Evolutionary conservation across 2,329 filamentous ascomycete species (phyloP).

Genomic region (Pseudopyrenochaeta lycopersici): DNA sequence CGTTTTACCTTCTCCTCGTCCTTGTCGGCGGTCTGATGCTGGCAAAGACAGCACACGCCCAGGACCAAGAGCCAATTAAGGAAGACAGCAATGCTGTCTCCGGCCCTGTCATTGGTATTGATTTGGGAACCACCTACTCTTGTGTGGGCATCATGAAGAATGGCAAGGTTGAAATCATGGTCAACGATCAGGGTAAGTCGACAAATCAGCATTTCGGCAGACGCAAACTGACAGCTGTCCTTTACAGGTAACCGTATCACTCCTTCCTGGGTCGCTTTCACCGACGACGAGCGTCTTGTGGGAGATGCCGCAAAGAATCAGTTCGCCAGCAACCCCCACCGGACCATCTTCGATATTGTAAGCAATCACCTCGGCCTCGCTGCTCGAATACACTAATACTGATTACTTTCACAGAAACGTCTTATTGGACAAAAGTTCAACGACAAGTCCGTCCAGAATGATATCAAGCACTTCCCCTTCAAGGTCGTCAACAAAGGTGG

Average conservation of each 20-base stretch:
- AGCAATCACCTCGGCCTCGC: conserved; percentile 14
- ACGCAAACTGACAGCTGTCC: conserved; percentile 31
- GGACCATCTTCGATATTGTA: conserved; percentile 58
- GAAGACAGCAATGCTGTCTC: conserved; percentile 66
- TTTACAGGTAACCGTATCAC: conserved; percentile 53
- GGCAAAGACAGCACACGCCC: conserved; percentile 76
- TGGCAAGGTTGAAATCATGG: conserved; percentile 54
- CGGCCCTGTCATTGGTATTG: conserved; percentile 74
- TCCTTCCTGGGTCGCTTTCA: conserved; percentile 89
- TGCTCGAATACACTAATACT: conserved; percentile 20
- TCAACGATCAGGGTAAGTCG: conserved; percentile 53
- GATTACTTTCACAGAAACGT: conserved; percentile 55
- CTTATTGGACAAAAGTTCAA: conserved; percentile 62
- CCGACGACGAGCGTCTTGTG: conserved; percentile 94
- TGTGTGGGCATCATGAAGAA: conserved; percentile 78
- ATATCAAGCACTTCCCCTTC: conserved; percentile 99
- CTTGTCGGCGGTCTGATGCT: conserved; percentile 87
- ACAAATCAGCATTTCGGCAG: neutral
- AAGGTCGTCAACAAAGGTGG: conserved; percentile 88
- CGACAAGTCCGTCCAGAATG: conserved; percentile 79
- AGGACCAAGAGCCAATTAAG: conserved; percentile 70
- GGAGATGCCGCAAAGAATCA: conserved; percentile 77
- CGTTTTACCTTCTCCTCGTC: conserved; percentile 91
- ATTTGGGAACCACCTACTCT: conserved; percentile 93
- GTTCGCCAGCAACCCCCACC: conserved; percentile 58